A percentile compares a stretch with the other conserved stretches of the same genome.
phyloP scores from a whole-genome alignment of 768 basidiomycete genomes.

The Dictyophora rubrovolvata region DNA sequence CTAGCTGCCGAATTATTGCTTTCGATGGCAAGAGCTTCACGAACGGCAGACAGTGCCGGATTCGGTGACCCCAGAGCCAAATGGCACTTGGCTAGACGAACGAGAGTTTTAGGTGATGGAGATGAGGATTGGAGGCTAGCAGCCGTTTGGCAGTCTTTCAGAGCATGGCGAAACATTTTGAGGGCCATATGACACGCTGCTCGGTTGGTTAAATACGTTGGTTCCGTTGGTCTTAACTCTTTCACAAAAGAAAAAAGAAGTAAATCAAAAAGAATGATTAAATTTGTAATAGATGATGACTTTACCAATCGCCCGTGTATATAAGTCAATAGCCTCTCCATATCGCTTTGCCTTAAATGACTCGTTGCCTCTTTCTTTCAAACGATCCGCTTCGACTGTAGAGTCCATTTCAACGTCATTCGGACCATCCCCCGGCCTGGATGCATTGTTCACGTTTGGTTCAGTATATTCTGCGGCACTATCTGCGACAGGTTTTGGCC shows the following conservation, averaged over 20 bases:
- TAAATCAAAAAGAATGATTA: neutral
- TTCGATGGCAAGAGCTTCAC: constrained; percentile 51
- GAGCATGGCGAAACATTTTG: constrained; percentile 64
- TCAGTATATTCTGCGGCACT: neutral
- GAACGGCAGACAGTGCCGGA: constrained; percentile 56
- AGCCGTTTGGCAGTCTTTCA: constrained; percentile 73
- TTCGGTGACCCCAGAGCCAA: constrained; percentile 63
- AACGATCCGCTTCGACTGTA: constrained; percentile 30
- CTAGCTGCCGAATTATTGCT: constrained; percentile 48
- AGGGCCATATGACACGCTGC: constrained; percentile 79
- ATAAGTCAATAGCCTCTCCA: constrained; percentile 59
- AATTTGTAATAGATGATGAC: neutral
- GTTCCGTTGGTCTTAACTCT: constrained; percentile 56
- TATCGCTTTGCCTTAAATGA: constrained; percentile 62
- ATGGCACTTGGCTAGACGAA: constrained; percentile 78
- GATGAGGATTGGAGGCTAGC: constrained; percentile 46
- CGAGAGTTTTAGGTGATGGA: constrained; percentile 67
- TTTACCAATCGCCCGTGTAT: constrained; percentile 66
- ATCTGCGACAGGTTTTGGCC: neutral
- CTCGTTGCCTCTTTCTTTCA: constrained; percentile 67
- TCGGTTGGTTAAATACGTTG: constrained; percentile 75
- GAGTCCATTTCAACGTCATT: constrained; percentile 10
- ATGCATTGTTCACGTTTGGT: neutral
- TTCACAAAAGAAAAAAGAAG: neutral
- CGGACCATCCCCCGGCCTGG: neutral